phyloP scores from a whole-genome alignment of 2,329 filamentous ascomycete genomes.

The Aspergillus candidus region DNA sequence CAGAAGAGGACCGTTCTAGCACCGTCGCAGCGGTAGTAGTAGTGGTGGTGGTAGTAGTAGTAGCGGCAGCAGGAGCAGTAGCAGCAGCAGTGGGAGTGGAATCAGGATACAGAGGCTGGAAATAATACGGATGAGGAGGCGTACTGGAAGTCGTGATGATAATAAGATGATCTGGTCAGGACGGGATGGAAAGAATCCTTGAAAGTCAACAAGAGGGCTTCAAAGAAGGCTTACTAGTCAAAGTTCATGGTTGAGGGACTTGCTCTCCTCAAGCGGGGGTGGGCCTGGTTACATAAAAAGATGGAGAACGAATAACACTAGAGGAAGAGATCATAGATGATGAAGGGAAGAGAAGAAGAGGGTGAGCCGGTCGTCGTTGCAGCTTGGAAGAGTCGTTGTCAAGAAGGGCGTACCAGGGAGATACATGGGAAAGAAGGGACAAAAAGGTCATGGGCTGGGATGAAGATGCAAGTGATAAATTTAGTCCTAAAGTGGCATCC shows the following conservation, averaged over 20 bases:
- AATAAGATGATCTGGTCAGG: constrained; percentile 15
- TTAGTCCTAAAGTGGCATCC: too few species aligned
- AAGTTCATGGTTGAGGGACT: constrained; percentile 14
- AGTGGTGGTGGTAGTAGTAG: constrained; percentile 1
- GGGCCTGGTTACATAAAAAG: too few species aligned
- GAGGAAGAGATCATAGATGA: neutral
- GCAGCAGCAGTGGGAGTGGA: constrained; percentile 1
- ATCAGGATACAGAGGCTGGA: constrained; percentile 15
- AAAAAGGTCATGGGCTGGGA: constrained; percentile 1
- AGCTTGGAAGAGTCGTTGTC: neutral
- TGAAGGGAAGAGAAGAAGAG: constrained; percentile 7
- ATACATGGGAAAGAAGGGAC: neutral
- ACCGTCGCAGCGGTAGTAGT: constrained; percentile 3
- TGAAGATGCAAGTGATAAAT: too few species aligned
- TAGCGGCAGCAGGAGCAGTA: neutral
- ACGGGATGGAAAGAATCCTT: constrained; percentile 5
- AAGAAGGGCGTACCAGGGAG: neutral
- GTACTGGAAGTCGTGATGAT: constrained; percentile 14
- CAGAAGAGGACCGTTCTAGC: constrained; percentile 15
- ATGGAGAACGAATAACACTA: constrained; percentile 6
- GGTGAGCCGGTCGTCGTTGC: neutral
- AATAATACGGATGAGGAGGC: constrained; percentile 16
- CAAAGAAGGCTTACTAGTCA: constrained; percentile 18
- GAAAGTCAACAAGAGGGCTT: constrained; percentile 11
- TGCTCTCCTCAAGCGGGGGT: neutral